phyloP scores from a whole-genome alignment of 352 stramenopile genomes.

The Phytophthora quininea region DNA sequence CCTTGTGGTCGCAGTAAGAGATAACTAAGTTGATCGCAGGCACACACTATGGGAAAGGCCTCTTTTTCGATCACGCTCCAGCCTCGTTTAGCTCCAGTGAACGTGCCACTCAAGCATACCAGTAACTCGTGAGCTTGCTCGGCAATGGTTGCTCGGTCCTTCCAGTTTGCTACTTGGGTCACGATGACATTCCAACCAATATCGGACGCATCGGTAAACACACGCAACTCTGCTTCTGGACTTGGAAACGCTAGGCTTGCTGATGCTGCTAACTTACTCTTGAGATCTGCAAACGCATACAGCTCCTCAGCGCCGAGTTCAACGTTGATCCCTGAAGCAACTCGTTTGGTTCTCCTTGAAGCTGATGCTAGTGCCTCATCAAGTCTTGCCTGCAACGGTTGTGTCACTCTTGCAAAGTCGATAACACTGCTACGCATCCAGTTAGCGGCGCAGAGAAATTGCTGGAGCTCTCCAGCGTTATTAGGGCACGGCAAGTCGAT shows the following conservation, averaged over 20 bases:
- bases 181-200: neutral
- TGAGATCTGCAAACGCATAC: neutral
- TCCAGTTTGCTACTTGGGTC: neutral
- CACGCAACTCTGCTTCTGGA: neutral
- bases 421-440: neutral
- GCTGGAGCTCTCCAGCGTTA: neutral
- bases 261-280: neutral
- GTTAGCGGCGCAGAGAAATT: neutral
- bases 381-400: neutral
- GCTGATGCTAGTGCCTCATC: neutral
- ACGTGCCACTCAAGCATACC: neutral
- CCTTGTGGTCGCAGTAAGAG: neutral
- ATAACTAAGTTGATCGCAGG: neutral
- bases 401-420: neutral
- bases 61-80: constrained; percentile 12
- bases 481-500: neutral
- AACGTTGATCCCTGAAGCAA: neutral
- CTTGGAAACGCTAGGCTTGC: neutral
- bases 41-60: neutral
- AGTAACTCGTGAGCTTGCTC: neutral
- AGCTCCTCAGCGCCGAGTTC: neutral
- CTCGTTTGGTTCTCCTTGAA: neutral
- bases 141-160: neutral
- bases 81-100: neutral
- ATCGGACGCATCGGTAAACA: neutral